phyloP scores from a whole-genome alignment of 129 eudicot genomes.

The Chrysanthemum makinoi region DNA sequence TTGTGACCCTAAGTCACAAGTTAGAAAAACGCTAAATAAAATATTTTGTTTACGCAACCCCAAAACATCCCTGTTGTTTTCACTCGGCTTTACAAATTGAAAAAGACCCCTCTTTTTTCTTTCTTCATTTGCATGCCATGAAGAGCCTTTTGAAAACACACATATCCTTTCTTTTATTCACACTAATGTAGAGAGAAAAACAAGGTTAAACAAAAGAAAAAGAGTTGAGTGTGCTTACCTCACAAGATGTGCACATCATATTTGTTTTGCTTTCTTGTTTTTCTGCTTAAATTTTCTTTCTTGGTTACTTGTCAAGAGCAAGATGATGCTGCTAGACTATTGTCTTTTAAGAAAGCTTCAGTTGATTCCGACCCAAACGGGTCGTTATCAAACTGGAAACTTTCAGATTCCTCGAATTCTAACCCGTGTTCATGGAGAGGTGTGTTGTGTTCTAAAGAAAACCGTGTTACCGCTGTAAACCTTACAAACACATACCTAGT shows the following conservation, averaged over 20 bases:
- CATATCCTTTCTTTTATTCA: constrained; percentile 11
- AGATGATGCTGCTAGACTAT: constrained; percentile 33
- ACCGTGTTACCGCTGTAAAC: constrained; percentile 39
- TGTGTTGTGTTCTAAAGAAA: constrained; percentile 46
- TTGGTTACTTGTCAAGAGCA: constrained; percentile 28
- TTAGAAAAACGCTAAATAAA: too few species aligned
- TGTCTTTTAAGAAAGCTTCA: constrained; percentile 62
- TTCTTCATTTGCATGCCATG: constrained; percentile 35
- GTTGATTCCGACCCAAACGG: constrained; percentile 59
- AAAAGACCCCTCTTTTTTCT: constrained; percentile 10
- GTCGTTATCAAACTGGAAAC: constrained; percentile 44
- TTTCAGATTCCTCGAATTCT: constrained; percentile 35
- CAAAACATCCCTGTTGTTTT: constrained; percentile 9
- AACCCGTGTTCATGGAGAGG: constrained; percentile 70
- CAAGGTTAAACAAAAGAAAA: neutral
- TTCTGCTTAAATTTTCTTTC: constrained; percentile 30
- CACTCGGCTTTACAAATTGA: constrained; percentile 21
- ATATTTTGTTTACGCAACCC: too few species aligned
- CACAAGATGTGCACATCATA: constrained; percentile 29
- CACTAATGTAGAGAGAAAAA: constrained; percentile 39
- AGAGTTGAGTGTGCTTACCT: constrained; percentile 22
- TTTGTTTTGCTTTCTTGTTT: constrained; percentile 23
- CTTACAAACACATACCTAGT: constrained; percentile 43
- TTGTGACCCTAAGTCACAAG: too few species aligned
- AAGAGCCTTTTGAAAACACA: constrained; percentile 1